These are phyloP conservation scores for Massarina eburnea DNA, from an alignment of 2,329 filamentous ascomycete species.

Conservation along the genomic window DNA sequence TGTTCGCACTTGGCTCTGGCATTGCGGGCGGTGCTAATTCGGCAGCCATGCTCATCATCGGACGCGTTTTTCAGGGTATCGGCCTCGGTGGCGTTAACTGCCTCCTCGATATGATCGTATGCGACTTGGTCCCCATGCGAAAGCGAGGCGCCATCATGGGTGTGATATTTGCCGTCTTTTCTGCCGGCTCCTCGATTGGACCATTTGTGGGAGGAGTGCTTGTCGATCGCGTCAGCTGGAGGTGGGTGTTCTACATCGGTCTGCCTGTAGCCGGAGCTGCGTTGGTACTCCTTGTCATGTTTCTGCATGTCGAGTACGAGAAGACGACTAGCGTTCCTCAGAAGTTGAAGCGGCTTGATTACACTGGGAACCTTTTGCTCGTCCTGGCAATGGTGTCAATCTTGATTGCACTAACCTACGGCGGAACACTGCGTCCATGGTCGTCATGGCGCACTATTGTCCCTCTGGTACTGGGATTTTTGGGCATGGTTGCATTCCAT, in stretches of 20 bases:
- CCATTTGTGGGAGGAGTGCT: conserved; percentile 19
- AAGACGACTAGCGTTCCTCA: not conserved
- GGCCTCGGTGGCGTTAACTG: conserved; percentile 48
- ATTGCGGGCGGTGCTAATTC: conserved; percentile 52
- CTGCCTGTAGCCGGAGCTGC: conserved; percentile 23
- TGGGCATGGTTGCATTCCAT: conserved; percentile 39
- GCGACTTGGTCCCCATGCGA: conserved; percentile 29
- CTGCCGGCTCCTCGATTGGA: conserved; percentile 12
- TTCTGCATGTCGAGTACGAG: conserved; percentile 42
- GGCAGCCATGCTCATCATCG: conserved; percentile 53
- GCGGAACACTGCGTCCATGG: conserved; percentile 43
- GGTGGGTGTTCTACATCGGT: conserved; percentile 47
- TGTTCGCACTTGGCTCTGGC: conserved; percentile 56
- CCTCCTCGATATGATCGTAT: conserved; percentile 52
- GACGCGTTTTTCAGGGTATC: conserved; percentile 56
- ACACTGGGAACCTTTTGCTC: conserved; percentile 45
- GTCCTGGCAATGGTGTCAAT: conserved; percentile 40
- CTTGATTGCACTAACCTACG: conserved; percentile 47
- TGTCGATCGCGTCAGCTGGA: conserved; percentile 35
- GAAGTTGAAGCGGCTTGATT: conserved; percentile 35
- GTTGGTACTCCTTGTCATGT: conserved; percentile 8
- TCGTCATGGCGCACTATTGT: conserved; percentile 40
- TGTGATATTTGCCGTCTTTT: conserved; percentile 8
- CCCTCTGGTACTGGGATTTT: conserved; percentile 47
- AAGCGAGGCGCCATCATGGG: conserved; percentile 36